Percentiles rank a stretch among this genome's conserved stretches.
phyloP scores from a whole-genome alignment of 441 rosid genomes.

The Brassica hybrid region DNA sequence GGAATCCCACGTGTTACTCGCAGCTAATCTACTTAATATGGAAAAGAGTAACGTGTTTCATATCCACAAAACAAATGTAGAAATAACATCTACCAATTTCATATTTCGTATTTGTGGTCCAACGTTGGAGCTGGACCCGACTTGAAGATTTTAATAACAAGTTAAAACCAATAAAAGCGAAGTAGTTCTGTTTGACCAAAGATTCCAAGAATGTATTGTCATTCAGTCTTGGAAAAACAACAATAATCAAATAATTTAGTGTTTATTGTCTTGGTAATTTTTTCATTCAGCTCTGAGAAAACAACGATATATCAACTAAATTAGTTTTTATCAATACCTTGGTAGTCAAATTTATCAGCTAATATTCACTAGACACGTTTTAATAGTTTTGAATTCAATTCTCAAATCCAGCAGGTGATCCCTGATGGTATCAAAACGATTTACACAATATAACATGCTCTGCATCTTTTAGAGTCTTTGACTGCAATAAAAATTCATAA shows the following conservation, averaged over 20 bases:
- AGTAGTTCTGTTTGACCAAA: neutral
- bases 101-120: constrained; percentile 34
- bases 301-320: neutral
- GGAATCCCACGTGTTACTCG: constrained; percentile 39
- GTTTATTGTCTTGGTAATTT: neutral
- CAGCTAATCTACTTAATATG: constrained; percentile 25
- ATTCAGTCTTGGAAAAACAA: neutral
- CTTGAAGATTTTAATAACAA: neutral
- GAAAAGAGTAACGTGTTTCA: constrained; percentile 35
- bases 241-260: neutral
- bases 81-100: neutral
- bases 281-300: neutral
- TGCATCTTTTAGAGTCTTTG: too few relatives aligned
- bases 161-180: constrained; percentile 1
- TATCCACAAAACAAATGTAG: constrained; percentile 30
- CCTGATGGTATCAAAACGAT: neutral
- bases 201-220: neutral
- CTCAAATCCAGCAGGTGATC: neutral
- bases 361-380: neutral
- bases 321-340: neutral
- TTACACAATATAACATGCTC: neutral
- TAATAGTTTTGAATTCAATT: neutral
- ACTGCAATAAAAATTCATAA: too few relatives aligned
- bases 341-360: neutral
- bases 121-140: constrained; percentile 6